Conservation (phyloP, 2,329 filamentous ascomycete species). For the Tolypocladium amazonense region DNA sequence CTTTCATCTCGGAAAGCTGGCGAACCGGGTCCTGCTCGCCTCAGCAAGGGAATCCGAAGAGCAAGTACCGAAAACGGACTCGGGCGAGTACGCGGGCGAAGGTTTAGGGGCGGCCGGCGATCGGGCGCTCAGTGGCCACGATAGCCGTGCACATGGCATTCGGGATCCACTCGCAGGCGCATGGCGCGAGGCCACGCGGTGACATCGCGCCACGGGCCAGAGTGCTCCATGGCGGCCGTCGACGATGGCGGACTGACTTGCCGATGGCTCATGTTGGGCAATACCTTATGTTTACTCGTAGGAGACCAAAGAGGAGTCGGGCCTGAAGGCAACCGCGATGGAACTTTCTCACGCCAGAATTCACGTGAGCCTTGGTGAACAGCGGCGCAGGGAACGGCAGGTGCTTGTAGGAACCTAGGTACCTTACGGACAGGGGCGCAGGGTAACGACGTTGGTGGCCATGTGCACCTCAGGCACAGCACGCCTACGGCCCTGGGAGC, state of each 20-base stretch:
- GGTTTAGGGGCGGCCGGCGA: not conserved
- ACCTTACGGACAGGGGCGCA: too few species aligned
- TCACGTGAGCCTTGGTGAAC: not conserved
- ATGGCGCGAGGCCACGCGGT: not conserved
- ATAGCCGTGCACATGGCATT: not conserved
- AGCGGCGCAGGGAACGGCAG: not conserved
- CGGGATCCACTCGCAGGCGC: not conserved
- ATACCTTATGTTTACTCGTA: not conserved
- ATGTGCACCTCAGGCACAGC: not conserved
- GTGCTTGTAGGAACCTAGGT: too few species aligned
- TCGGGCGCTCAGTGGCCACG: not conserved
- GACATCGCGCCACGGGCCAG: not conserved
- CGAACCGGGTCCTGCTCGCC: not conserved
- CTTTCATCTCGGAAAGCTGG: not conserved
- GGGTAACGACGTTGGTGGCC: too few species aligned
- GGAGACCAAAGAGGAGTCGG: not conserved
- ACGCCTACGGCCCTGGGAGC: not conserved
- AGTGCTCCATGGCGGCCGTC: not conserved
- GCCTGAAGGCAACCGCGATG: not conserved
- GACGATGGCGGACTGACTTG: not conserved
- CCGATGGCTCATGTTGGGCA: not conserved
- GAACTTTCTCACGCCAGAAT: not conserved
- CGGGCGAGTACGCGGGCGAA: not conserved
- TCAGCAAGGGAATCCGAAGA: not conserved
- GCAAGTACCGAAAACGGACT: too few species aligned